Evolutionary conservation across 768 basidiomycete genomes (phyloP), one percentile per base, ranked within the genome.

Genomic region (Hortiboletus campestris): DNA sequence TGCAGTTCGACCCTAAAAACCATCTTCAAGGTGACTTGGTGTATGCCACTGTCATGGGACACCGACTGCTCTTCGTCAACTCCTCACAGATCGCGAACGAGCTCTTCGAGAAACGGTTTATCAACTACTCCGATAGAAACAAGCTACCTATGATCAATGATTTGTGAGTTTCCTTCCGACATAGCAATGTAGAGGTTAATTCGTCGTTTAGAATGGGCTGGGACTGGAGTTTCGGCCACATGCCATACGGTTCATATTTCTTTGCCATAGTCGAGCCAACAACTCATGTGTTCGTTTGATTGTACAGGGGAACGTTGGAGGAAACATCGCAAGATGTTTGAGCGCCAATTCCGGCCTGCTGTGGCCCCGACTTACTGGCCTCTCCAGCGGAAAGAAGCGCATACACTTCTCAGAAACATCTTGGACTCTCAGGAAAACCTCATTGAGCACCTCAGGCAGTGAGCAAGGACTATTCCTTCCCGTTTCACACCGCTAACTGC

Each of bases 141-240:
- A 59, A 74, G 55, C 68, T 79, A 9, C 70, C 73, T 0, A 82
- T 83, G 81, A 77, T 80, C 53, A 75, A 80, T 51, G 78, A 79
- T 22, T 57, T 83, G 80, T 80, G 53, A 51, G 74, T 67, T 43
- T 28, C 38, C 41, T 55, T 32, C 35, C 17, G 32, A 34, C 28
- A 5, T 8, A 12, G 7, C 2, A 17, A 29, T 41, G 19, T 8
- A 2, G 13, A 13, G 17, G 28, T 4, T 56, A 50, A 47, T 48
- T 63, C 72, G 55, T 28, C 14, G 65, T 72, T 16, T 71, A 78
- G 80, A 67, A 65, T 75, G 73, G 74, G 73, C 2, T 74, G 72
- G 66, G 74, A 80, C 25, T 83, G 81, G 74, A 78, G 77, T 43
- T 81, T 83, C 43, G 80, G 77, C 0, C 80, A 83, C 51, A 83